Evolutionary conservation across 306 rosid genomes (phyloP).

Genomic region (Cercis canadensis): DNA sequence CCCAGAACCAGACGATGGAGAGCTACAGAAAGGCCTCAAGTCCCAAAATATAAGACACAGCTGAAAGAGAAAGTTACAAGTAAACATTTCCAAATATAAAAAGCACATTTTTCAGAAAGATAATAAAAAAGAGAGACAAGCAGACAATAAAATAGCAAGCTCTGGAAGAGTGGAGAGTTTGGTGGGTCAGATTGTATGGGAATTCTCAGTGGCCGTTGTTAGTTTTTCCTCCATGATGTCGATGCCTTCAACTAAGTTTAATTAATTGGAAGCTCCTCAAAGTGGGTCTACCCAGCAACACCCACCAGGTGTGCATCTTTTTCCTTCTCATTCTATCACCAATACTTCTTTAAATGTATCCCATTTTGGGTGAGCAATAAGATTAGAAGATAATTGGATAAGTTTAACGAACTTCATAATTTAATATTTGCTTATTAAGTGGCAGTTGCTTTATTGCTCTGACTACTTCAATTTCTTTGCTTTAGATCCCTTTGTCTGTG

Average conservation of each 20-base stretch:
- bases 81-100: not conserved
- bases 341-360: not conserved
- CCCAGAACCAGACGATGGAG: slow-evolving; percentile 34
- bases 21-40: not conserved
- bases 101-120: slow-evolving; percentile 11
- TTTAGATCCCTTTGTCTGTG: slow-evolving; percentile 41
- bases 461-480: not conserved
- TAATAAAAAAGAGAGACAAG: not conserved
- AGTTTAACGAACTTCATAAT: slow-evolving; percentile 29
- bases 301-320: slow-evolving; percentile 37
- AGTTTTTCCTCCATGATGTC: slow-evolving; percentile 53
- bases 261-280: slow-evolving; percentile 37
- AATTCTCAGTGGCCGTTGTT: slow-evolving; percentile 50
- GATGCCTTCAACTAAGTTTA: slow-evolving; percentile 42
- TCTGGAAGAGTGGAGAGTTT: slow-evolving; percentile 54
- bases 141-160: not conserved
- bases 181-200: slow-evolving; percentile 47
- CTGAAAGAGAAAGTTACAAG: slow-evolving; percentile 4
- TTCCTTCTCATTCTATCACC: not conserved
- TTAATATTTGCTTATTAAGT: slow-evolving; percentile 19
- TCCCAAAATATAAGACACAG: not conserved
- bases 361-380: slow-evolving; percentile 22
- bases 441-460: slow-evolving; percentile 20
- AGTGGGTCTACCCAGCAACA: slow-evolving; percentile 38
- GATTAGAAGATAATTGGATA: slow-evolving; percentile 17